Evolutionary conservation across 176 grass and related monocot genomes (phyloP).

Genomic region (Guadua angustifolia): DNA sequence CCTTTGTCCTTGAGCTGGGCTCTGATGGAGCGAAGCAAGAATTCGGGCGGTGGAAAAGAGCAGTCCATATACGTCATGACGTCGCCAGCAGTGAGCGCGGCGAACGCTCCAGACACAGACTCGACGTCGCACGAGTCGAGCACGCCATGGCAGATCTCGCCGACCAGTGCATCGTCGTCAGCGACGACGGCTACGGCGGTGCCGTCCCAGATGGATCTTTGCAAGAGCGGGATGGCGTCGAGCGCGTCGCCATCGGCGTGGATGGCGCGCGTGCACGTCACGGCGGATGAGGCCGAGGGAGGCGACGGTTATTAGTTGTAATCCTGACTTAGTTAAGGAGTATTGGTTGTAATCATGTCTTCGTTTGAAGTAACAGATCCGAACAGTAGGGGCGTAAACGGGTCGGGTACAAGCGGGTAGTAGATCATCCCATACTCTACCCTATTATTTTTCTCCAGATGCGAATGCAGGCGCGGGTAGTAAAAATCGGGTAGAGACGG

Average conservation of each 20-base stretch:
- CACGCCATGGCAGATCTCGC: slow-evolving; percentile 63
- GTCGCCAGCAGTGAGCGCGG: slow-evolving; percentile 56
- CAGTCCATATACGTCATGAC: slow-evolving; percentile 59
- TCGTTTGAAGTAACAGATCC: too few relatives aligned
- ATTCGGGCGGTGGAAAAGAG: slow-evolving; percentile 51
- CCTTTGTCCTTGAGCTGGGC: slow-evolving; percentile 46
- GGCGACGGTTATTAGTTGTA: too few relatives aligned
- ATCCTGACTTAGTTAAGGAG: too few relatives aligned
- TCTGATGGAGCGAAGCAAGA: slow-evolving; percentile 47
- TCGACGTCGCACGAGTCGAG: slow-evolving; percentile 54
- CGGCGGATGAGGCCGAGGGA: slow-evolving; percentile 65
- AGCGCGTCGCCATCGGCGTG: slow-evolving; percentile 54
- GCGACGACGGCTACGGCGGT: slow-evolving; percentile 67
- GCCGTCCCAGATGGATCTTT: slow-evolving; percentile 35
- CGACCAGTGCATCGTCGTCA: slow-evolving; percentile 51
- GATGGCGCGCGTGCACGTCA: slow-evolving; percentile 48
- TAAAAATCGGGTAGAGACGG: too few relatives aligned
- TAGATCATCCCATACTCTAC: too few relatives aligned
- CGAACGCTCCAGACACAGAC: slow-evolving; percentile 42
- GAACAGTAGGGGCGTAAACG: too few relatives aligned
- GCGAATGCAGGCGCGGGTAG: too few relatives aligned
- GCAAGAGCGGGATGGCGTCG: slow-evolving; percentile 57
- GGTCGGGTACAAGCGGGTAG: too few relatives aligned
- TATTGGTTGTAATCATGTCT: too few relatives aligned
- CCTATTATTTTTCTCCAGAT: too few relatives aligned